Conservation (phyloP, 2,329 filamentous ascomycete genomes). For the Periconia digitata region DNA sequence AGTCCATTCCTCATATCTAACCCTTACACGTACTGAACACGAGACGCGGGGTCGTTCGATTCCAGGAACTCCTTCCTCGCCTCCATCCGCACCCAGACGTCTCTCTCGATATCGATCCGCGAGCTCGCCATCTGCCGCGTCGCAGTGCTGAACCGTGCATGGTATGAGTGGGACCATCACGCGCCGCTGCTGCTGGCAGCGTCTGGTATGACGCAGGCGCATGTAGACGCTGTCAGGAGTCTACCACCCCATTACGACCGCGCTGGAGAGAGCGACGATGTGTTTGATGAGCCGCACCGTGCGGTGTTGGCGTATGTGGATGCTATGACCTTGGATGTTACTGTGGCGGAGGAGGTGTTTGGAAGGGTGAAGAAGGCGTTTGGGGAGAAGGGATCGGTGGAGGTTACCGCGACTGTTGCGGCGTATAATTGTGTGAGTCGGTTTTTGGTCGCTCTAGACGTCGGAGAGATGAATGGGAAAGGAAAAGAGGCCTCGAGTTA, state of each 20-base stretch:
- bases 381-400: conserved; percentile 71
- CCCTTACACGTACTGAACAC: background rate
- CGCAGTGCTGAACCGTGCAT: conserved; percentile 76
- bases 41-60: too few relatives aligned
- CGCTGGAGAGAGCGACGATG: too few relatives aligned
- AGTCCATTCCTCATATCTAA: background rate
- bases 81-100: conserved; percentile 57
- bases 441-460: conserved; percentile 80
- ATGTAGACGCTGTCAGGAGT: conserved; percentile 31
- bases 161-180: conserved; percentile 85
- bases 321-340: conserved; percentile 77
- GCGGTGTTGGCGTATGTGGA: conserved; percentile 74
- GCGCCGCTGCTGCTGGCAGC: conserved; percentile 60
- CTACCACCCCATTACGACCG: conserved; percentile 15
- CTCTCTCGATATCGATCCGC: conserved; percentile 56
- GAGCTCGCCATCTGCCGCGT: conserved; percentile 82
- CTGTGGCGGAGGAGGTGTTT: conserved; percentile 69
- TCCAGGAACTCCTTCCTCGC: conserved; percentile 59
- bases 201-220: conserved; percentile 36
- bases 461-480: conserved; percentile 46
- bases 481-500: background rate
- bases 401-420: conserved; percentile 76
- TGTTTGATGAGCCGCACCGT: conserved; percentile 59
- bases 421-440: conserved; percentile 84
- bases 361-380: conserved; percentile 62